Conservation (phyloP, 2,329 filamentous ascomycete genomes). For the Thielaviopsis punctulata region DNA sequence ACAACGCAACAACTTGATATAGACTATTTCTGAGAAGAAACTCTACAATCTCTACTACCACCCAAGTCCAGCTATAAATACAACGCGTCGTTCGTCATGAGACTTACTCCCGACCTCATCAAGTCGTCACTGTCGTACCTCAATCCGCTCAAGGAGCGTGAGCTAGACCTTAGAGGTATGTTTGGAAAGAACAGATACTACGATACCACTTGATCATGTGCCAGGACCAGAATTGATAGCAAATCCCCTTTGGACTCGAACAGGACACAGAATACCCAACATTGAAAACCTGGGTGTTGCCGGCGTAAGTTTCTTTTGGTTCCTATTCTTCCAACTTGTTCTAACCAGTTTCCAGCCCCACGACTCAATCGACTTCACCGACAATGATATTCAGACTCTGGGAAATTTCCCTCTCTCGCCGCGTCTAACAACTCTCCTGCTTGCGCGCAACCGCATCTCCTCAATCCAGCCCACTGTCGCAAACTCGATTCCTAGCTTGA, state of each 20-base stretch:
- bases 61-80: neutral
- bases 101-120: conserved; percentile 90
- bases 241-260: conserved; percentile 30
- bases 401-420: conserved; percentile 87
- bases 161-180: conserved; percentile 98
- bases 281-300: conserved; percentile 97
- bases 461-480: conserved; percentile 62
- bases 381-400: conserved; percentile 85
- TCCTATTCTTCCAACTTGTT: neutral
- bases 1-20: neutral
- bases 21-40: too few species aligned
- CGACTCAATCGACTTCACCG: conserved; percentile 94
- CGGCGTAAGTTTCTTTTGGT: conserved; percentile 45
- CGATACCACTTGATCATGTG: conserved; percentile 45
- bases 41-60: neutral
- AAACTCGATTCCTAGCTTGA: conserved; percentile 63
- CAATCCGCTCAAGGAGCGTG: conserved; percentile 95
- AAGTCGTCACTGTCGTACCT: conserved; percentile 91
- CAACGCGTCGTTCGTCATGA: conserved; percentile 42
- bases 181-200: conserved; percentile 94
- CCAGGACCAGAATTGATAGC: conserved; percentile 66
- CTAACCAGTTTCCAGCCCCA: conserved; percentile 44
- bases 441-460: conserved; percentile 75
- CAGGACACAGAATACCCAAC: conserved; percentile 92
- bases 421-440: conserved; percentile 69